These are phyloP conservation scores for Actinomortierella ambigua DNA, from an alignment of 371 early-diverging fungal genomes.

Conservation along the genomic window DNA sequence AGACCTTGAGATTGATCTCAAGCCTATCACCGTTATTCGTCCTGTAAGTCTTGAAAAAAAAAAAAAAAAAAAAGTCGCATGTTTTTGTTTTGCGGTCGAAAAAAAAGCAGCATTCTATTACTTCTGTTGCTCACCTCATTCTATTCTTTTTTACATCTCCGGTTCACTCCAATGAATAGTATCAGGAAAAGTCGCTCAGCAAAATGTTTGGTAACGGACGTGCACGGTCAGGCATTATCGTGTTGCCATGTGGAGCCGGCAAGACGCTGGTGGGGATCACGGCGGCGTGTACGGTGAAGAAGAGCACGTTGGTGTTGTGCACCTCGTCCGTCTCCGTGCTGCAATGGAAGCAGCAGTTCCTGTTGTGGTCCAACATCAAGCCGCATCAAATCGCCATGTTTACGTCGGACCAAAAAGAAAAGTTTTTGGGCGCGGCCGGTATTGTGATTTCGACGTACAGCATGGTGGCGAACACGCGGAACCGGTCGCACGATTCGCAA, in stretches of 20 bases:
- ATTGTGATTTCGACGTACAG: slow-evolving; percentile 98
- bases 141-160: neutral
- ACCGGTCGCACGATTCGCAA: slow-evolving; percentile 95
- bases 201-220: slow-evolving; percentile 99
- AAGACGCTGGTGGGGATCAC: slow-evolving; percentile 99
- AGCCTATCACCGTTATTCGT: slow-evolving; percentile 95
- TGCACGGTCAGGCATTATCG: slow-evolving; percentile 99
- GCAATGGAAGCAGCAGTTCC: slow-evolving; percentile 99
- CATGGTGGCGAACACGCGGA: slow-evolving; percentile 97
- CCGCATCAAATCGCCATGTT: slow-evolving; percentile 95
- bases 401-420: slow-evolving; percentile 96
- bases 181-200: slow-evolving; percentile 98
- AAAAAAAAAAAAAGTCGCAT: too few relatives aligned
- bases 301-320: slow-evolving; percentile 96
- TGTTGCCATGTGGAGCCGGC: slow-evolving; percentile 99
- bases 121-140: neutral
- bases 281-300: slow-evolving; percentile 98
- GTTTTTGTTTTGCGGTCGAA: too few relatives aligned
- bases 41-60: slow-evolving; percentile 63
- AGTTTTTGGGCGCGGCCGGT: slow-evolving; percentile 87
- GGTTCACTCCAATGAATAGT: slow-evolving; percentile 42
- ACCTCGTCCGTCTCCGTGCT: slow-evolving; percentile 98
- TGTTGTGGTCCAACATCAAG: slow-evolving; percentile 94
- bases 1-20: slow-evolving; percentile 94
- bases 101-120: too few relatives aligned